Evolutionary conservation across 768 basidiomycete genomes (phyloP), one percentile per base, ranked within the genome.

Genomic region (Amanita molliuscula): DNA sequence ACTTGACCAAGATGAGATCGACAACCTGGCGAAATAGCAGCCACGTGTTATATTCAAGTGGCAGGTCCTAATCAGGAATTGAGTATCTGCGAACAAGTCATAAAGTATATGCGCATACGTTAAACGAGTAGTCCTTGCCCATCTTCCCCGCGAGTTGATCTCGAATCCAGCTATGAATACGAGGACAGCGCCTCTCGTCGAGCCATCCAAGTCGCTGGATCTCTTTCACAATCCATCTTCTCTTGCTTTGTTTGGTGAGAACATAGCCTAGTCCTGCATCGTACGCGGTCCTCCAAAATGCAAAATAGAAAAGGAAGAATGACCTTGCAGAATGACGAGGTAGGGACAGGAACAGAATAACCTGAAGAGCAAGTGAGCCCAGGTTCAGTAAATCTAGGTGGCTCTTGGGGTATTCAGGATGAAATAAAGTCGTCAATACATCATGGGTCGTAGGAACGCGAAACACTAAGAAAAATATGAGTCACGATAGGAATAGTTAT

Each of bases 1-100:
- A 96, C 92, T 98, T 98, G 61, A 98, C 77, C 36, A 99, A 75
- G 59, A 98, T 97, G 23, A 96, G 79, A 65, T 98, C 95, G 18
- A 98, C 95, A n/a, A 81, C 70, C 64, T 96, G 92, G 44, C 95
- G 82, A 66, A 97, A 99, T 52, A 97, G 75, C 26, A 99, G 73
- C 96, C 95, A 99, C 0, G 89, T 79, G 59, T 97, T 98, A 67
- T 95, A 97, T 64, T 97, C 94, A 34, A 91, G 62, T 0, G 94
- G 94, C 13, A 95, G 76, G 45, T 87, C 81, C 90, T 93, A 41
- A 35, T 23, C 49, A 16, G 35, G 41, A 47, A 31, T 36, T 49
- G 16, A 47, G 43, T 18, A 47, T 36, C 44, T 42, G 47, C 37
- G 50, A 38, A 28, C 16, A 45, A 52, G 33, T 48, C 40, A 31